phyloP scores from a whole-genome alignment of 1,284 basidiomycete species.

The Schizophyllum commune region DNA sequence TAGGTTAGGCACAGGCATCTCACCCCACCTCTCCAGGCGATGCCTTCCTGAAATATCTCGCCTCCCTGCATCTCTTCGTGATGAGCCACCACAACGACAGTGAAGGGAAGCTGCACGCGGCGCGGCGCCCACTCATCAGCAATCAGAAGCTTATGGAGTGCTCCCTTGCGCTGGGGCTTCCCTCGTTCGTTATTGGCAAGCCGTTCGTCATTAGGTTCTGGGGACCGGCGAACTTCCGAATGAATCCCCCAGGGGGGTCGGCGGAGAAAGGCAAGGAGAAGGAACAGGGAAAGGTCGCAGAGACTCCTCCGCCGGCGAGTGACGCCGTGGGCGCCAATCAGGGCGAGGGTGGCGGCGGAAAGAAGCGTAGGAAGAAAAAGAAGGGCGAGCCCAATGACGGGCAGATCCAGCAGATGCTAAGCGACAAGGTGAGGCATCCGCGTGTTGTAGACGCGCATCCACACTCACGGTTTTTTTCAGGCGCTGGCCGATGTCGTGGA shows the following conservation, averaged over 20 bases:
- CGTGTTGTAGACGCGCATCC: not conserved
- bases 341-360: constrained; percentile 17
- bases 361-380: constrained; percentile 24
- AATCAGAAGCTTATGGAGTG: constrained; percentile 57
- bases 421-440: constrained; percentile 55
- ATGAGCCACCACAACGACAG: constrained; percentile 42
- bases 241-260: constrained; percentile 1
- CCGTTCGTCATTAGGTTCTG: constrained; percentile 61
- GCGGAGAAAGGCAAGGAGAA: not conserved
- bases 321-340: constrained; percentile 5
- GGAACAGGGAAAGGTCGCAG: not conserved
- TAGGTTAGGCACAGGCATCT: constrained; percentile 7
- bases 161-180: constrained; percentile 50
- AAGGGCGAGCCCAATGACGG: constrained; percentile 23
- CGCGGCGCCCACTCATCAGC: constrained; percentile 62
- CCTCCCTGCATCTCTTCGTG: constrained; percentile 69
- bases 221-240: constrained; percentile 44
- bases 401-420: constrained; percentile 46
- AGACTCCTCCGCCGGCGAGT: constrained; percentile 11
- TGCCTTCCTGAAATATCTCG: constrained; percentile 71
- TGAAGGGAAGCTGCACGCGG: constrained; percentile 58
- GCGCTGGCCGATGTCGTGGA: constrained; percentile 77
- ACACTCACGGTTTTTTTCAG: constrained; percentile 25
- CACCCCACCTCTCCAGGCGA: constrained; percentile 44
- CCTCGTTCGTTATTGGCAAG: constrained; percentile 64